Evolutionary conservation across 1,284 basidiomycete species (phyloP).

Genomic region (Amylostereum areolatum): DNA sequence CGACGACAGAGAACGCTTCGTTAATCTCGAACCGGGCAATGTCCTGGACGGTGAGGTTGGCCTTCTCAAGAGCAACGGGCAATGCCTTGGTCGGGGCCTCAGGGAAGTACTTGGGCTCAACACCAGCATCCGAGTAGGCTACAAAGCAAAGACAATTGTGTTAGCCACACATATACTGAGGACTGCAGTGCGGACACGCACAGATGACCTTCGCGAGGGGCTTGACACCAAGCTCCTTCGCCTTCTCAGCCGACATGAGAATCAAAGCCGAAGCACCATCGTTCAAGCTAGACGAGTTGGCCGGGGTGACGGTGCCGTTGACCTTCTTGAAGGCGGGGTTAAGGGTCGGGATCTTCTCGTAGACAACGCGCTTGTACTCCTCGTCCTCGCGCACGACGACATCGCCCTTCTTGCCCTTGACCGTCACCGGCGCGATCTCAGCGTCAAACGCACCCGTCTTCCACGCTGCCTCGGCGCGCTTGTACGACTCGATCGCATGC

Average conservation of each 20-base stretch:
- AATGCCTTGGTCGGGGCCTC: conserved; percentile 90
- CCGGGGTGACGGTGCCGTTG: conserved; percentile 88
- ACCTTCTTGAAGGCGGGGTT: conserved; percentile 88
- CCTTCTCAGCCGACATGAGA: conserved; percentile 87
- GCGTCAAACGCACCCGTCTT: conserved; percentile 76
- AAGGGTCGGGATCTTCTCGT: conserved; percentile 86
- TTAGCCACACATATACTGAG: conserved; percentile 12
- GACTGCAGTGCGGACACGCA: conserved; percentile 33
- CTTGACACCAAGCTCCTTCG: conserved; percentile 82
- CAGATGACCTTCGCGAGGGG: conserved; percentile 90
- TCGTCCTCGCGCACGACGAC: conserved; percentile 90
- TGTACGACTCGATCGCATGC: conserved; percentile 93
- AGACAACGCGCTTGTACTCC: conserved; percentile 94
- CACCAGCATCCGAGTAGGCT: conserved; percentile 97
- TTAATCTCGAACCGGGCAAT: conserved; percentile 96
- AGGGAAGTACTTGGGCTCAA: conserved; percentile 97
- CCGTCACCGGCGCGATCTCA: conserved; percentile 89
- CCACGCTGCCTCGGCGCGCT: conserved; percentile 91
- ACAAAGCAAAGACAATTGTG: conserved; percentile 11
- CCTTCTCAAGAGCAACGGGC: conserved; percentile 84
- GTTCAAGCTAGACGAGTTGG: conserved; percentile 93
- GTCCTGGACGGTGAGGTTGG: conserved; percentile 79
- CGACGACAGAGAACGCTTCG: conserved; percentile 96
- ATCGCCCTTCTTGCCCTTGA: conserved; percentile 95
- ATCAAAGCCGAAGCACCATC: conserved; percentile 97